These are phyloP conservation scores for Xylariaceae sp. DNA, from an alignment of 2,329 filamentous ascomycete species.

Conservation along the genomic window DNA sequence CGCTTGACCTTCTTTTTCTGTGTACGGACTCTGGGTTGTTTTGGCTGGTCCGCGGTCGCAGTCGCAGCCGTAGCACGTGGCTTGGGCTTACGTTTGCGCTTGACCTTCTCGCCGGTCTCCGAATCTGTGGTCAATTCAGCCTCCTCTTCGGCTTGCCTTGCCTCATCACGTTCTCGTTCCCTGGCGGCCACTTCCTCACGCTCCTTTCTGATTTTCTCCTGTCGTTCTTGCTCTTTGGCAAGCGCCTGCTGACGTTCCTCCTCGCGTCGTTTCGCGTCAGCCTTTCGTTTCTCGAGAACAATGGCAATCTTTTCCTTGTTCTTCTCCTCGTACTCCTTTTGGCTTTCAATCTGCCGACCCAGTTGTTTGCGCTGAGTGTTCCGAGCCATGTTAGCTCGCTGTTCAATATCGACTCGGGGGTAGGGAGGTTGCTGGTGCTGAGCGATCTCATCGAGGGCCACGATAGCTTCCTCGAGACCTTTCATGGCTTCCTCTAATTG, in stretches of 20 bases:
- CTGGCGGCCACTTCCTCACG: conserved; percentile 73
- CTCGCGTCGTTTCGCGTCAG: conserved; percentile 71
- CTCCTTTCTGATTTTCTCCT: conserved; percentile 80
- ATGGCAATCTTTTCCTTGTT: conserved; percentile 83
- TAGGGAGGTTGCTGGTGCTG: conserved; percentile 69
- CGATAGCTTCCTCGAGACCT: conserved; percentile 82
- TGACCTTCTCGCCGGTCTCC: conserved; percentile 76
- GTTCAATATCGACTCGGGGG: conserved; percentile 82
- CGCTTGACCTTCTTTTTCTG: conserved; percentile 57
- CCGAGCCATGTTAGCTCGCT: conserved; percentile 93
- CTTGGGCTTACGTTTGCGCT: conserved; percentile 64
- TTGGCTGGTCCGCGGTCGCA: conserved; percentile 33
- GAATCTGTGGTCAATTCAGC: conserved; percentile 77
- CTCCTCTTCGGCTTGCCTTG: conserved; percentile 64
- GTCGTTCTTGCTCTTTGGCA: conserved; percentile 65
- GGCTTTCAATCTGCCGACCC: conserved; percentile 74
- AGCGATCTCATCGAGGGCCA: conserved; percentile 60
- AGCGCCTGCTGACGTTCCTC: conserved; percentile 65
- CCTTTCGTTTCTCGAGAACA: conserved; percentile 73
- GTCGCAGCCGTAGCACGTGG: conserved; percentile 26
- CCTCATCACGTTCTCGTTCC: conserved; percentile 65
- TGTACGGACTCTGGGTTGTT: conserved; percentile 33
- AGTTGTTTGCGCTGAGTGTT: conserved; percentile 93
- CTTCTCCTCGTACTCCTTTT: conserved; percentile 87
- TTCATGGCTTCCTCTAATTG: conserved; percentile 76